Evolutionary conservation across 345 rosid genomes (phyloP).

Genomic region (Lenwebbia sp.): DNA sequence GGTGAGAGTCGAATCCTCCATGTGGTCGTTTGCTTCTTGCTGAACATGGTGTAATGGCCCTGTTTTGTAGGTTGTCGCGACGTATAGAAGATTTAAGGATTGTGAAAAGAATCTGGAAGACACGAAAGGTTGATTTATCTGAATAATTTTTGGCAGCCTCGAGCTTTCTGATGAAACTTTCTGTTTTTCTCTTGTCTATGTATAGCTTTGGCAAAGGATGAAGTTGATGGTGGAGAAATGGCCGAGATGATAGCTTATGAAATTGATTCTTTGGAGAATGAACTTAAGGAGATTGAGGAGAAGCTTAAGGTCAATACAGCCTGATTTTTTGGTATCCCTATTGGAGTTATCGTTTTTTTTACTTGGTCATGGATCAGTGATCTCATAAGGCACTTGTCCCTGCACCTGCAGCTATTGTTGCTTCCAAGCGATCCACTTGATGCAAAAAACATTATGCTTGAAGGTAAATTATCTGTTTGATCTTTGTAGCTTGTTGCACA

Average conservation of each 20-base stretch:
- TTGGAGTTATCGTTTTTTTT: not conserved
- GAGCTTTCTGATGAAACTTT: not conserved
- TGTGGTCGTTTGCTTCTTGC: not conserved
- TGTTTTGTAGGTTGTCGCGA: constrained; percentile 53
- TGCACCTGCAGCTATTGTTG: constrained; percentile 41
- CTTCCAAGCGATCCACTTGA: constrained; percentile 93
- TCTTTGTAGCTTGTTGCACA: not conserved
- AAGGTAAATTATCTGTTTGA: constrained; percentile 39
- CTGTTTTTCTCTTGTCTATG: not conserved
- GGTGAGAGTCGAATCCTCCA: not conserved
- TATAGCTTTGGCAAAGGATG: constrained; percentile 67
- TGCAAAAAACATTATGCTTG: constrained; percentile 92
- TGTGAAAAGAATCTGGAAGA: constrained; percentile 80
- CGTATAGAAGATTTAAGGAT: constrained; percentile 61
- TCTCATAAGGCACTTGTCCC: not conserved
- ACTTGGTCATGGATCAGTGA: not conserved
- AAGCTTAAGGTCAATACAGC: constrained; percentile 57
- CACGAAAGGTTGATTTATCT: constrained; percentile 42
- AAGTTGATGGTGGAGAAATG: constrained; percentile 78
- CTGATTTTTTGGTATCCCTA: not conserved
- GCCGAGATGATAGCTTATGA: constrained; percentile 86
- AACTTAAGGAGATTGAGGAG: constrained; percentile 68
- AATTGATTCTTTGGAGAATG: constrained; percentile 48
- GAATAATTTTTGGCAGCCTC: not conserved
- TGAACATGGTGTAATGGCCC: not conserved